Evolutionary conservation across 495 filamentous ascomycete species (phyloP).

Genomic region (Podospora tetraspora): DNA sequence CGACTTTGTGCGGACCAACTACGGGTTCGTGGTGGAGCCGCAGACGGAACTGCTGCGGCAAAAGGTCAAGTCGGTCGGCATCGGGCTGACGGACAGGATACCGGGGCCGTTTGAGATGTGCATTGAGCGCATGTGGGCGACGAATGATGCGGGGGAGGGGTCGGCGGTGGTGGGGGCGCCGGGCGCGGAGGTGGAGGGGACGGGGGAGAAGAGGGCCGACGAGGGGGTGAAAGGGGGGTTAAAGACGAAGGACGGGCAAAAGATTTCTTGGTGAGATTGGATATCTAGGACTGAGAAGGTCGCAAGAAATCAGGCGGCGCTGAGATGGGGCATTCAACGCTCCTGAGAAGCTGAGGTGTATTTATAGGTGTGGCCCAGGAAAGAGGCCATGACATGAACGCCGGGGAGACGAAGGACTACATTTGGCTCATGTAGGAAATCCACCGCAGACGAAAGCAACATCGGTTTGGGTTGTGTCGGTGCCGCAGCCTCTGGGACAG

Average conservation of each 20-base stretch:
- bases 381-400: background rate
- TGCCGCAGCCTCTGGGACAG: background rate
- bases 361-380: background rate
- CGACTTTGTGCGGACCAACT: conserved; percentile 91
- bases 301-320: background rate
- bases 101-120: conserved; percentile 80
- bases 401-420: background rate
- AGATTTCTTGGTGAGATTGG: conserved; percentile 1
- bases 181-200: conserved; percentile 15
- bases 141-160: conserved; percentile 49
- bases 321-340: background rate
- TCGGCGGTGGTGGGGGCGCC: background rate
- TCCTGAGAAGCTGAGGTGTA: background rate
- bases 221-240: background rate
- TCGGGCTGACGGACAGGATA: conserved; percentile 83
- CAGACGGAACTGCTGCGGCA: conserved; percentile 81
- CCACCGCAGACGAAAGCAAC: background rate
- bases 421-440: background rate
- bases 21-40: conserved; percentile 84
- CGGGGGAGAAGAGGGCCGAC: background rate
- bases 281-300: background rate
- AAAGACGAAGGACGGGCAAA: conserved; percentile 7
- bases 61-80: conserved; percentile 76
- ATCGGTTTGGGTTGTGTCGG: background rate
- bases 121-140: conserved; percentile 82